Base-by-base conservation (phyloP, 371 early-diverging fungal species). In the Mucor velutinosus region DNA sequence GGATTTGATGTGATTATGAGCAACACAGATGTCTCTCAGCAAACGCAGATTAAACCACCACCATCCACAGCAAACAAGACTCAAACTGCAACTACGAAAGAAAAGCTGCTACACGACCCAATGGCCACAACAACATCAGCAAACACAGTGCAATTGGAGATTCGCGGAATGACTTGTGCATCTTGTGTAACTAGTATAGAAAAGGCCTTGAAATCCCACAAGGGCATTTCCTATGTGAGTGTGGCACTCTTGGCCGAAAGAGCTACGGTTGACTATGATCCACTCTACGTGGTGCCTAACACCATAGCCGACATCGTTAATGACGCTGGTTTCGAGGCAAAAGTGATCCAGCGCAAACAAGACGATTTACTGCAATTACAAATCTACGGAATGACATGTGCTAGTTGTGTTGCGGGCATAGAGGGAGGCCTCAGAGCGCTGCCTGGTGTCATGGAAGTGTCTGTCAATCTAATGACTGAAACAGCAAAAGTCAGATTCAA, bases 331-430 rank as follows among this genome's bases (percentile, higher is more conserved):
- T 98, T 97, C 71, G 89, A 90, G 35, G 95, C 96, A 1, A 67
- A 29, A 43, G 58, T 43, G 11, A 63, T 49, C 66, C 4, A 78
- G 80, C 64, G 76, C 81, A 51, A 73, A 65, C 10, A 60, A 51
- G 8, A 83, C 61, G 78, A 84, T 49, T 70, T 67, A 8, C 72
- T 91, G 0, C 85, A 83, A 45, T 79, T 98, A 37, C 88, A 90
- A 62, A 86, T 98, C n/a, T 92, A 88, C 70, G 97, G 98, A 19
- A 95, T 98, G 97, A 92, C 94, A 1, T 94, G 93, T 70, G 86
- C 94, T 0, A 87, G 90, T 37, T 94, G 95, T 74, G 92, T 91
- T 11, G 84, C 86, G 19, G 79, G 86, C 51, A 89, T 97, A 55
- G 97, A 97, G 72, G 75, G 78, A 2, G 88, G 82, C 1, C 74